phyloP scores from a whole-genome alignment of 2,329 filamentous ascomycete species.

The Emmonsiellopsis sp. region DNA sequence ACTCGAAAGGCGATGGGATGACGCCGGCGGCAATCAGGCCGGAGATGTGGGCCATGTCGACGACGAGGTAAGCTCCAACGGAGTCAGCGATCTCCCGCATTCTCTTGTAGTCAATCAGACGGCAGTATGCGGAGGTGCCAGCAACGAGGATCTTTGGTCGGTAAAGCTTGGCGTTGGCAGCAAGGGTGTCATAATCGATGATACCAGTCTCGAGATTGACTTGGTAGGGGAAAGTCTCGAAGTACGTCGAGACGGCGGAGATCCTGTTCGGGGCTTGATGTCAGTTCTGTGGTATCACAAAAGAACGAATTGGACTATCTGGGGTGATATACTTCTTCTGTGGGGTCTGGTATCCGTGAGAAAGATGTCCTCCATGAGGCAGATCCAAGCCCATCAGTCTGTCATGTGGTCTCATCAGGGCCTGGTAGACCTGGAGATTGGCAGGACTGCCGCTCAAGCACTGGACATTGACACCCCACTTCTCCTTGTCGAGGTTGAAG shows the following conservation, averaged over 20 bases:
- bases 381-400: constrained; percentile 95
- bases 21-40: constrained; percentile 88
- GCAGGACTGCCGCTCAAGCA: constrained; percentile 85
- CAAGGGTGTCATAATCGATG: constrained; percentile 90
- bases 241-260: constrained; percentile 97
- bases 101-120: constrained; percentile 86
- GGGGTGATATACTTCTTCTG: constrained; percentile 59
- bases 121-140: constrained; percentile 90
- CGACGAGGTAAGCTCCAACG: constrained; percentile 82
- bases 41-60: constrained; percentile 96
- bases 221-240: constrained; percentile 93
- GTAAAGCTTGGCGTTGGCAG: constrained; percentile 79
- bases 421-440: constrained; percentile 97
- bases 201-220: constrained; percentile 82
- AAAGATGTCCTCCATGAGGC: constrained; percentile 90
- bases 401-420: constrained; percentile 84
- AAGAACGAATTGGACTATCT: neutral
- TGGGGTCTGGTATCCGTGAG: constrained; percentile 94
- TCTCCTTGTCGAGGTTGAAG: constrained; percentile 74
- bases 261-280: constrained; percentile 49
- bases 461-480: constrained; percentile 99
- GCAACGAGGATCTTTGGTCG: constrained; percentile 93
- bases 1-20: constrained; percentile 78
- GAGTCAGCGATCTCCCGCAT: constrained; percentile 90
- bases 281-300: neutral